Base-by-base conservation (phyloP, 169 alveolate species). In the Sarcocystis neurona region DNA sequence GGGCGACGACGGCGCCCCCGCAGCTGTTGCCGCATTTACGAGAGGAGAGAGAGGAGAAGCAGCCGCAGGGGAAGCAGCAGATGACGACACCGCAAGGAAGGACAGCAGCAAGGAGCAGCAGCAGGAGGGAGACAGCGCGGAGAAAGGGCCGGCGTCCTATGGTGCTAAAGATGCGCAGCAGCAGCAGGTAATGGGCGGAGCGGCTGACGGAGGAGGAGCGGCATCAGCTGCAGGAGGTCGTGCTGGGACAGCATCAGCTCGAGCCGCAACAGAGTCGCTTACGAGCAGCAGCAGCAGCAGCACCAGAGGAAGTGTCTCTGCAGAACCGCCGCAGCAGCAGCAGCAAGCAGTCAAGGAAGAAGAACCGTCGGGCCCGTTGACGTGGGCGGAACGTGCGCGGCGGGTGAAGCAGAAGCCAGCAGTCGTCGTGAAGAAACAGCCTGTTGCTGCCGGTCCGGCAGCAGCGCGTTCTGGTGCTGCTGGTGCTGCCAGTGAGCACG, bases 371-470 rank as follows among this genome's bases (percentile, higher is more conserved):
- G 87, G 87, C 34, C 50, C 78, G 41, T 18, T 82, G 63, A 50
- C 88, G 1, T 82, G 88, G 88, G 88, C 88, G 30, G 47, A 50
- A 63, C 77, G 88, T 2, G 88, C 88, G 58, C 77, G 88, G 20
- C 88, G 34, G 5, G 88, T 66, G 58, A 82, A 82, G 88, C 79
- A 82, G 56, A 82, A 37, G 77, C 88, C 88, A 3, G 88, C n/a
- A 3, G 79, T 79, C 23, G 58, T n/a, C 6, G 66, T 23, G 47
- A 39, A 34, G 66, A n/a, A n/a, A n/a, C 43, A 27, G 79, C 79
- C 48, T 6, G n/a, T n/a, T n/a, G n/a, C n/a, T n/a, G n/a, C n/a
- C n/a, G n/a, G n/a, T n/a, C n/a, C n/a, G n/a, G n/a, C n/a, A n/a
- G n/a, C n/a, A n/a, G n/a, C n/a, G n/a, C n/a, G n/a, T n/a, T n/a